These are phyloP conservation scores for Mucor velutinosus DNA, from an alignment of 371 early-diverging fungal genomes.

Conservation along the genomic window DNA sequence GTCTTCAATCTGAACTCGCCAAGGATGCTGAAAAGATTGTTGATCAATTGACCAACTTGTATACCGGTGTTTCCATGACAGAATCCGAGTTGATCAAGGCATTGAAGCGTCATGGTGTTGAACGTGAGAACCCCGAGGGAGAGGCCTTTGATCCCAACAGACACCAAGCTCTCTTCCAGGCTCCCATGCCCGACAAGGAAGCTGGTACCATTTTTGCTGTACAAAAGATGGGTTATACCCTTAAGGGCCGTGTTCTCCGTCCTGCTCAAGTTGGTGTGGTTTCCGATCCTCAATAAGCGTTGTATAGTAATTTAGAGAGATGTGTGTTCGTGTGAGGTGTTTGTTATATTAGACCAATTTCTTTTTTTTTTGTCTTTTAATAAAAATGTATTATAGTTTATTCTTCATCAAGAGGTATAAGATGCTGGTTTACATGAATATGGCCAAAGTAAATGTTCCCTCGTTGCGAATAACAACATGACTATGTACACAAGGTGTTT, in stretches of 20 bases:
- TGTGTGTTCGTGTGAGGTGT: neutral
- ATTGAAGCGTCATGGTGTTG: slow-evolving; percentile 90
- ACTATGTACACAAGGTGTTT: slow-evolving; percentile 16
- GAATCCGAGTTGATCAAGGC: slow-evolving; percentile 83
- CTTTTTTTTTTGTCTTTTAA: neutral
- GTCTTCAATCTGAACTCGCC: slow-evolving; percentile 23
- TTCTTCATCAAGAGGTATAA: neutral
- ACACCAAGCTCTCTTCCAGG: slow-evolving; percentile 96
- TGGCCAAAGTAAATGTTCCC: slow-evolving; percentile 48
- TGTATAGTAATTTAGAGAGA: neutral
- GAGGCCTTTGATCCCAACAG: slow-evolving; percentile 92
- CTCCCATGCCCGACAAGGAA: slow-evolving; percentile 85
- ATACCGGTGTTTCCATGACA: slow-evolving; percentile 91
- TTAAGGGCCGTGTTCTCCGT: slow-evolving; percentile 91
- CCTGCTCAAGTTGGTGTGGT: slow-evolving; percentile 98
- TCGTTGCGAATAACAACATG: slow-evolving; percentile 48
- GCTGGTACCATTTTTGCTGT: slow-evolving; percentile 87
- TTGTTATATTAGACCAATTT: slow-evolving; percentile 2
- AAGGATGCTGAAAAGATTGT: slow-evolving; percentile 54
- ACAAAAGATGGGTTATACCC: slow-evolving; percentile 88
- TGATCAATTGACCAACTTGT: slow-evolving; percentile 77
- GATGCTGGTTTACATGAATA: slow-evolving; percentile 34
- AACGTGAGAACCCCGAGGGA: slow-evolving; percentile 77
- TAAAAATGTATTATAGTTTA: slow-evolving; percentile 1
- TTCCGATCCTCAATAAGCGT: slow-evolving; percentile 36